Evolutionary conservation across 73 alveolate genomes (phyloP).

Genomic region (Diophrys appendiculata): DNA sequence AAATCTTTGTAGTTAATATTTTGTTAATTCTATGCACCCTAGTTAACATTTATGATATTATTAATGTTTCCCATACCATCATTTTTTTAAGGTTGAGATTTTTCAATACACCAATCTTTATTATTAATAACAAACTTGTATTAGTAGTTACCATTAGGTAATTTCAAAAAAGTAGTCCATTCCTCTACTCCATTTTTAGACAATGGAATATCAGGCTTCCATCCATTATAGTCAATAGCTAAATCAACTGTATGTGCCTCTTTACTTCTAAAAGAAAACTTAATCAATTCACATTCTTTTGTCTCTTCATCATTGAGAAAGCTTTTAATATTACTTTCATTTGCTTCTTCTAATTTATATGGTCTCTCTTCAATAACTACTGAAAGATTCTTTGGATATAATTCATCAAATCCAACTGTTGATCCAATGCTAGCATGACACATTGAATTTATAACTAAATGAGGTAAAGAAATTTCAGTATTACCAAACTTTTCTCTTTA

Average conservation of each 20-base stretch:
- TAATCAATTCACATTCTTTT: neutral
- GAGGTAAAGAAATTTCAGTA: conserved; percentile 75
- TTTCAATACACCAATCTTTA: conserved; percentile 74
- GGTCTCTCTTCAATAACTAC: conserved; percentile 90
- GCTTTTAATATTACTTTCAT: conserved; percentile 25
- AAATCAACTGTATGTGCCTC: conserved; percentile 61
- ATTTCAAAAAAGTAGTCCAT: conserved; percentile 31
- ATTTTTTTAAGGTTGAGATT: conserved; percentile 50
- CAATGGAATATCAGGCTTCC: conserved; percentile 74
- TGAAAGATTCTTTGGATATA: conserved; percentile 79
- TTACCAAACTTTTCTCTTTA: conserved; percentile 72
- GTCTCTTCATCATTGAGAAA: neutral
- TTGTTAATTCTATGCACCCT: too few relatives aligned
- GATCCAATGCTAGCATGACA: conserved; percentile 83
- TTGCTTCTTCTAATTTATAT: conserved; percentile 47
- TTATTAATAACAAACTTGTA: conserved; percentile 81
- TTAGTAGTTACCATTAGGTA: conserved; percentile 58
- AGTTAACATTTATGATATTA: too few relatives aligned
- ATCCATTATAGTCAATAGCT: conserved; percentile 80
- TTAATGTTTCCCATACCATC: conserved; percentile 78
- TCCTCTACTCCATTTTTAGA: conserved; percentile 38
- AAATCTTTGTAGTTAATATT: too few relatives aligned
- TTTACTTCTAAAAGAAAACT: neutral
- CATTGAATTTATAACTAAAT: conserved; percentile 75
- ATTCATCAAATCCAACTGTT: conserved; percentile 92